These are phyloP conservation scores for Trichosporon coremiiforme DNA, from an alignment of 1,284 basidiomycete species.

Conservation along the genomic window DNA sequence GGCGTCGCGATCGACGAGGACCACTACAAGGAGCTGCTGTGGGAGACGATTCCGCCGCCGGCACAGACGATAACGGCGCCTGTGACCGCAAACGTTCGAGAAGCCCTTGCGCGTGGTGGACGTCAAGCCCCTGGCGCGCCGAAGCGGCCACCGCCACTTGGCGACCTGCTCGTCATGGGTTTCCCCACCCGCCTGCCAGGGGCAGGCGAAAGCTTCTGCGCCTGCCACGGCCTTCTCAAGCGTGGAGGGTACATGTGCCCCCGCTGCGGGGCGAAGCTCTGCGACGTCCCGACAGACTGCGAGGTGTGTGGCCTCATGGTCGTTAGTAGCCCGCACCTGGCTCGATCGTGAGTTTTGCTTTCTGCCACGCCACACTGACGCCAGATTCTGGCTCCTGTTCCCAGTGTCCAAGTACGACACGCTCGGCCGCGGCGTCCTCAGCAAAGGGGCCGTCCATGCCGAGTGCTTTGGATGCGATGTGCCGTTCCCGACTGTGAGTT, in stretches of 20 bases:
- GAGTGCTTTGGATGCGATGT: conserved; percentile 73
- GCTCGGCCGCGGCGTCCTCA: conserved; percentile 34
- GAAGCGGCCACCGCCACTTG: conserved; percentile 62
- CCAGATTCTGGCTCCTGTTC: conserved; percentile 55
- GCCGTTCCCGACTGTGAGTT: conserved; percentile 59
- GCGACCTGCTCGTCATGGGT: conserved; percentile 98
- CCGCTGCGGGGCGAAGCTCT: conserved; percentile 86
- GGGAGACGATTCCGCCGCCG: conserved; percentile 93
- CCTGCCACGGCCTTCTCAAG: conserved; percentile 87
- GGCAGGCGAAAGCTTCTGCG: conserved; percentile 80
- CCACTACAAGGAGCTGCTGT: conserved; percentile 91
- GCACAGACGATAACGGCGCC: conserved; percentile 64
- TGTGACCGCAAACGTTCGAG: conserved; percentile 47
- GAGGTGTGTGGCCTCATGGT: conserved; percentile 96
- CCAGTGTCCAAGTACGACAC: conserved; percentile 46
- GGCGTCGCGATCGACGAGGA: conserved; percentile 96
- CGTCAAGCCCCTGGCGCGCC: conserved; percentile 34
- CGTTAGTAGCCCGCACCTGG: conserved; percentile 94
- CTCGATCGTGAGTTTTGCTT: conserved; percentile 72
- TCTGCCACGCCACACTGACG: not conserved
- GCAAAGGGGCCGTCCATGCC: conserved; percentile 52
- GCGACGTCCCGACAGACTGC: conserved; percentile 98
- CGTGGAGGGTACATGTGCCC: conserved; percentile 93
- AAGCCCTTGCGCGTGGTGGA: conserved; percentile 60
- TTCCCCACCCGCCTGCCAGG: conserved; percentile 90